A percentile compares a stretch with the other conserved stretches of the same genome.
Evolutionary conservation across 2,329 filamentous ascomycete species (phyloP).

Genomic region (Aureobasidium leucospermi): DNA sequence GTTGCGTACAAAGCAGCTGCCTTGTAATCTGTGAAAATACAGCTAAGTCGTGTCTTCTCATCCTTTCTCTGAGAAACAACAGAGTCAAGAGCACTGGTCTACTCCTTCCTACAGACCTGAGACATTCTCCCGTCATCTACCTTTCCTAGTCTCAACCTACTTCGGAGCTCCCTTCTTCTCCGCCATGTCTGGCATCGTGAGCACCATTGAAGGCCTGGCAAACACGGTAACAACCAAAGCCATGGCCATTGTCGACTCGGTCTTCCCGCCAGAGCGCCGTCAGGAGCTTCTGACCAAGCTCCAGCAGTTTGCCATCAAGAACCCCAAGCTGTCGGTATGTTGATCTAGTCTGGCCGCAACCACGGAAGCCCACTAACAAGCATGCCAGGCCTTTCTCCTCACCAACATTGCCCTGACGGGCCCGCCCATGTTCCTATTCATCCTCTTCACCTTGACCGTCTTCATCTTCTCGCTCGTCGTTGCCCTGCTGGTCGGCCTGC

Average conservation of each 20-base stretch:
- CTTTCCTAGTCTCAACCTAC: slow-evolving; percentile 3
- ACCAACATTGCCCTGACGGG: slow-evolving; percentile 59
- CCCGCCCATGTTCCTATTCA: slow-evolving; percentile 62
- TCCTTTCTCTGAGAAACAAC: not conserved
- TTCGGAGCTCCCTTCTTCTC: not conserved
- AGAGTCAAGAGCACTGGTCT: not conserved
- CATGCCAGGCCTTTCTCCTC: slow-evolving; percentile 56
- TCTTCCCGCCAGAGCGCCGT: slow-evolving; percentile 56
- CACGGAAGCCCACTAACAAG: slow-evolving; percentile 15
- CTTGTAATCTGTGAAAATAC: not conserved
- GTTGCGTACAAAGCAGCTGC: not conserved
- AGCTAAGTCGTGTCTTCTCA: not conserved
- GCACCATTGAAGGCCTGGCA: slow-evolving; percentile 24
- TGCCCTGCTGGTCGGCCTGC: slow-evolving; percentile 47
- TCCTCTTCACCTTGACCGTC: slow-evolving; percentile 56
- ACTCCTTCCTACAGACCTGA: not conserved
- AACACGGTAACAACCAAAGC: slow-evolving; percentile 23
- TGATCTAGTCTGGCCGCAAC: slow-evolving; percentile 5
- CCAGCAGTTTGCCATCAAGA: slow-evolving; percentile 51
- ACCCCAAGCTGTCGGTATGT: slow-evolving; percentile 63
- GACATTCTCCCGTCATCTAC: not conserved
- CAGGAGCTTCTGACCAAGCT: slow-evolving; percentile 49
- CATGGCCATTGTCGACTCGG: slow-evolving; percentile 37
- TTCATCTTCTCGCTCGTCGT: slow-evolving; percentile 55
- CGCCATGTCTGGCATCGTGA: slow-evolving; percentile 18